These are phyloP conservation scores for Rhodotorula diobovata DNA, from an alignment of 768 basidiomycete genomes.

Conservation along the genomic window DNA sequence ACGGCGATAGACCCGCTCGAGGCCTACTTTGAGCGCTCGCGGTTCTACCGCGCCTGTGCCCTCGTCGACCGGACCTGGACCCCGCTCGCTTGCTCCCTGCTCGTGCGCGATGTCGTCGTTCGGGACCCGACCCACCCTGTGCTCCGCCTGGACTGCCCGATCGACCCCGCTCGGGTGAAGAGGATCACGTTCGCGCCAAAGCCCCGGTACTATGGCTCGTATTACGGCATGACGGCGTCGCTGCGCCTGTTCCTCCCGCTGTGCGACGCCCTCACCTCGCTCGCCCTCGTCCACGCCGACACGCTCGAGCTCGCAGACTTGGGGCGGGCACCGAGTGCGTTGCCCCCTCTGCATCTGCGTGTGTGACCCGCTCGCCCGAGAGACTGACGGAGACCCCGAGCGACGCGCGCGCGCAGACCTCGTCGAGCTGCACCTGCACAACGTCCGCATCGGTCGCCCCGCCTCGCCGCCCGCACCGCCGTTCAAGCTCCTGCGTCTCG, in stretches of 20 bases:
- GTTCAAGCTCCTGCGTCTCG: neutral
- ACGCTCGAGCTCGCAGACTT: neutral
- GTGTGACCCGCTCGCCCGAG: too few relatives aligned
- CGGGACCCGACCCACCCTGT: neutral
- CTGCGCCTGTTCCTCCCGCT: neutral
- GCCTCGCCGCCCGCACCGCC: neutral
- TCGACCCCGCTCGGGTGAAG: neutral
- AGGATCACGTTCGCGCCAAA: neutral
- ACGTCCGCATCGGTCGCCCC: neutral
- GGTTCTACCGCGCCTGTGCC: neutral
- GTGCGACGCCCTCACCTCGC: neutral
- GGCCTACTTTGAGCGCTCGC: neutral
- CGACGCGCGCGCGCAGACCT: neutral
- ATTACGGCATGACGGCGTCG: neutral
- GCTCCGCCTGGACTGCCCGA: neutral
- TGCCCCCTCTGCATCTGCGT: neutral
- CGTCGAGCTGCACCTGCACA: neutral
- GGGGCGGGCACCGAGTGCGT: neutral
- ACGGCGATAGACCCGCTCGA: neutral
- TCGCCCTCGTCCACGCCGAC: neutral
- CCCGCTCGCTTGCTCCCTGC: neutral
- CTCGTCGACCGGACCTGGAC: constrained; percentile 1
- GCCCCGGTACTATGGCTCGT: fast-evolving
- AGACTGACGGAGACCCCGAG: neutral
- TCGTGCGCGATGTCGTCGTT: neutral